Percentiles rank a stretch among this genome's conserved stretches.
Conservation (phyloP, 2,329 filamentous ascomycete species). For the Trichoderma cornu-damae region DNA sequence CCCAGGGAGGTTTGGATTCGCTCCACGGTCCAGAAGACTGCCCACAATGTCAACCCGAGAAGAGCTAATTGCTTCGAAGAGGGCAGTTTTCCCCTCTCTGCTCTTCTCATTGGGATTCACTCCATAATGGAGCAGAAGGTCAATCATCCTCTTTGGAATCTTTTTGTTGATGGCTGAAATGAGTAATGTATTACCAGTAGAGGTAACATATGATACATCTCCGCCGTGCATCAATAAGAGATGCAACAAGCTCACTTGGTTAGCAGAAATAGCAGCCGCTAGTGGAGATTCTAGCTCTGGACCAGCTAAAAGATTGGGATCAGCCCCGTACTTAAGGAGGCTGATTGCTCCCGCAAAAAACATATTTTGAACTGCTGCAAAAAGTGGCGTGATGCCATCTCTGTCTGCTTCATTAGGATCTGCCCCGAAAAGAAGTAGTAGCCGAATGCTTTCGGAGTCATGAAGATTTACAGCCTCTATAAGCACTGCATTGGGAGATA, state of each 20-base stretch:
- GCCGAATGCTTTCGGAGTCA: slow-evolving; percentile 50
- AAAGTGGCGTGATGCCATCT: slow-evolving; percentile 48
- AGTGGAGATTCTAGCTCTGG: slow-evolving; percentile 52
- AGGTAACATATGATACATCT: slow-evolving; percentile 48
- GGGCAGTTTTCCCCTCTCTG: slow-evolving; percentile 55
- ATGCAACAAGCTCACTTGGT: slow-evolving; percentile 53
- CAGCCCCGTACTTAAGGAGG: slow-evolving; percentile 60
- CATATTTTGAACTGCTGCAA: slow-evolving; percentile 46
- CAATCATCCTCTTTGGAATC: slow-evolving; percentile 49
- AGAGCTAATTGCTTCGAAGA: slow-evolving; percentile 57
- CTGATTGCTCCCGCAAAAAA: slow-evolving; percentile 53
- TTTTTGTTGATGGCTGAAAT: slow-evolving; percentile 56
- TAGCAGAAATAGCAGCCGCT: slow-evolving; percentile 44
- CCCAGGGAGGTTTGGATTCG: slow-evolving; percentile 63
- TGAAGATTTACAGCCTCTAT: slow-evolving; percentile 48
- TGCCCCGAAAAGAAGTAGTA: slow-evolving; percentile 53
- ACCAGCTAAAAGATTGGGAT: slow-evolving; percentile 49
- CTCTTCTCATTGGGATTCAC: slow-evolving; percentile 56
- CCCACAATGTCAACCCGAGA: slow-evolving; percentile 53
- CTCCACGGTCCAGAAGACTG: slow-evolving; percentile 48
- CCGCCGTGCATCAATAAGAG: slow-evolving; percentile 58
- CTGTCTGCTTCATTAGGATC: slow-evolving; percentile 50
- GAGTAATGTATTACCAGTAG: slow-evolving; percentile 56
- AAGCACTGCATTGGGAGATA: slow-evolving; percentile 47
- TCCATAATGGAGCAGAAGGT: slow-evolving; percentile 56